Evolutionary conservation across 2,329 filamentous ascomycete genomes (phyloP).

Genomic region (Calonectria naviculata): DNA sequence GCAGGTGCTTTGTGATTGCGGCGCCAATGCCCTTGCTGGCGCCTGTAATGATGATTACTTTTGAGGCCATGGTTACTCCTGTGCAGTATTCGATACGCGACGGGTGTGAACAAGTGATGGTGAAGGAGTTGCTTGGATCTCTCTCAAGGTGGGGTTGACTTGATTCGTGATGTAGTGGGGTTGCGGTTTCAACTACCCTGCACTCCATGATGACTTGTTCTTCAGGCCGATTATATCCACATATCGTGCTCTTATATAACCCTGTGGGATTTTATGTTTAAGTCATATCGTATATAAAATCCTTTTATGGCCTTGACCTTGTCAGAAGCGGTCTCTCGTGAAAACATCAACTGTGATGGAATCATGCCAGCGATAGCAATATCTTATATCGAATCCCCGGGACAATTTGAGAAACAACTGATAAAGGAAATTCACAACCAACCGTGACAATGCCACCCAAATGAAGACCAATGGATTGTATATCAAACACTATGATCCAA

Average conservation of each 20-base stretch:
- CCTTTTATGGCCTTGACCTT: too few relatives aligned
- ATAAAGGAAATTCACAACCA: too few relatives aligned
- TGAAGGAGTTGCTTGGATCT: not conserved
- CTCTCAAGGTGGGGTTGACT: conserved; percentile 4
- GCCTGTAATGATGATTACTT: conserved; percentile 77
- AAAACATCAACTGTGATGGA: too few relatives aligned
- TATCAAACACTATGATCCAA: too few relatives aligned
- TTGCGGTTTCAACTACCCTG: conserved; percentile 33
- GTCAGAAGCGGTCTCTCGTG: too few relatives aligned
- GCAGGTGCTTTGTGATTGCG: conserved; percentile 63
- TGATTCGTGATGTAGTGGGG: conserved; percentile 28
- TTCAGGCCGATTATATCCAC: not conserved
- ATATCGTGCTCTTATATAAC: too few relatives aligned
- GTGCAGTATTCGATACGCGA: conserved; percentile 2
- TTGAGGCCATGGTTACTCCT: conserved; percentile 57
- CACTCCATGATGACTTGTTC: conserved; percentile 8
- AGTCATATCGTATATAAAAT: too few relatives aligned
- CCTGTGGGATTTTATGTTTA: not conserved
- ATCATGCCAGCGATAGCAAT: too few relatives aligned
- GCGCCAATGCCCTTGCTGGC: conserved; percentile 73
- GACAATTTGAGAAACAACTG: too few relatives aligned
- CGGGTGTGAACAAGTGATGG: not conserved
- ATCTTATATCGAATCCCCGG: too few relatives aligned
- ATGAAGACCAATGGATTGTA: too few relatives aligned
- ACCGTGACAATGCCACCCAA: too few relatives aligned